Evolutionary conservation across 257 asterid genomes (phyloP).

Genomic region (Primulina tabacum): DNA sequence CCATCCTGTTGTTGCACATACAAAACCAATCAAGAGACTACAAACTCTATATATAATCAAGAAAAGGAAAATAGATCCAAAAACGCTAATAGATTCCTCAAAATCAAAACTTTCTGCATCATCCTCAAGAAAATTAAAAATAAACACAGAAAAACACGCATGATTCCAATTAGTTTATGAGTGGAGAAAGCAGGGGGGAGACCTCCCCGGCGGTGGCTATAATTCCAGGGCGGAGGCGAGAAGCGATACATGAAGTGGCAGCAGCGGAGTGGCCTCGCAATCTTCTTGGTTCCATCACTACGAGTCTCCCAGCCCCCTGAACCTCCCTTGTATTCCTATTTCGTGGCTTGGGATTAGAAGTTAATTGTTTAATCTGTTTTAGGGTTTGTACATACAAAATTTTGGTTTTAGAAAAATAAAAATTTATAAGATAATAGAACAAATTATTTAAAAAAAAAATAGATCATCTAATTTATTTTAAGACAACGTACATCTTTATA

Average conservation of each 20-base stretch:
- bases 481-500: too few relatives aligned
- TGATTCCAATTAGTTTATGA: slow-evolving; percentile 1
- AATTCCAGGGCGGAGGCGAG: slow-evolving; percentile 64
- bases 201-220: slow-evolving; percentile 88
- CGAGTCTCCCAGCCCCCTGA: too few relatives aligned
- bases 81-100: background rate
- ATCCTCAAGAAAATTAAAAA: background rate
- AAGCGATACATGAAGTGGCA: slow-evolving; percentile 82
- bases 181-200: background rate
- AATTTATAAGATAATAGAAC: too few relatives aligned
- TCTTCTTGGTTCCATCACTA: slow-evolving; percentile 61
- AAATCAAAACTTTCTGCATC: background rate
- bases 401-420: too few relatives aligned
- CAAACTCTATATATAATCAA: background rate
- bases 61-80: slow-evolving; percentile 1
- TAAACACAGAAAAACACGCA: background rate
- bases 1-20: slow-evolving; percentile 55
- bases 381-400: too few relatives aligned
- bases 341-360: too few relatives aligned
- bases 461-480: too few relatives aligned
- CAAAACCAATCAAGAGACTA: slow-evolving; percentile 16
- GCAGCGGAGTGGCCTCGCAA: slow-evolving; percentile 69
- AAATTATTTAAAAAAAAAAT: too few relatives aligned
- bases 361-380: too few relatives aligned
- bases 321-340: too few relatives aligned